These are phyloP conservation scores for Crotalaria pallida DNA, from an alignment of 306 rosid genomes.

Conservation along the genomic window DNA sequence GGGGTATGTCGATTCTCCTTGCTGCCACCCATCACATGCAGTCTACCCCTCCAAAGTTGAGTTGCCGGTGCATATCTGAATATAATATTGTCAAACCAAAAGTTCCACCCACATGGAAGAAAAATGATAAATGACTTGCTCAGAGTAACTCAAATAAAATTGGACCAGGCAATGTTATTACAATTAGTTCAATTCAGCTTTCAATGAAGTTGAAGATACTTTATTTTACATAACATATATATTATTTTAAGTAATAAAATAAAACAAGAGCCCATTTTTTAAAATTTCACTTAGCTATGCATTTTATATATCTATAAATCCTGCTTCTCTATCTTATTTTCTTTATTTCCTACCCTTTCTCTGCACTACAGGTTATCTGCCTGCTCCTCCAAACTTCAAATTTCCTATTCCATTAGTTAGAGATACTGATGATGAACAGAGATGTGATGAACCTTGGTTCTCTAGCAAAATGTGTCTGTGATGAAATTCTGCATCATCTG, in stretches of 20 bases:
- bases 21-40: conserved; percentile 99
- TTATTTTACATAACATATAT: background rate
- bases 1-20: conserved; percentile 95
- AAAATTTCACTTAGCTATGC: background rate
- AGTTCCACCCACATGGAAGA: conserved; percentile 9
- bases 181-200: background rate
- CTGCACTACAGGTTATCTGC: background rate
- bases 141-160: background rate
- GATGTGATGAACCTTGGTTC: conserved; percentile 6
- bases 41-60: conserved; percentile 91
- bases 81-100: conserved; percentile 19
- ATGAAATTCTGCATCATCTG: background rate
- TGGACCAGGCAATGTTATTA: background rate
- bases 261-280: background rate
- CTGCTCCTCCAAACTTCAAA: conserved; percentile 4
- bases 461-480: background rate
- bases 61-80: conserved; percentile 96
- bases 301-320: background rate
- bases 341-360: background rate
- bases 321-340: background rate
- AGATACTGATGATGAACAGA: conserved; percentile 5
- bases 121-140: background rate
- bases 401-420: conserved; percentile 10
- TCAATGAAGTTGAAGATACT: background rate
- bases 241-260: background rate